phyloP scores from a whole-genome alignment of 148 eudicot genomes.

The Rhododendron ferrugineum region DNA sequence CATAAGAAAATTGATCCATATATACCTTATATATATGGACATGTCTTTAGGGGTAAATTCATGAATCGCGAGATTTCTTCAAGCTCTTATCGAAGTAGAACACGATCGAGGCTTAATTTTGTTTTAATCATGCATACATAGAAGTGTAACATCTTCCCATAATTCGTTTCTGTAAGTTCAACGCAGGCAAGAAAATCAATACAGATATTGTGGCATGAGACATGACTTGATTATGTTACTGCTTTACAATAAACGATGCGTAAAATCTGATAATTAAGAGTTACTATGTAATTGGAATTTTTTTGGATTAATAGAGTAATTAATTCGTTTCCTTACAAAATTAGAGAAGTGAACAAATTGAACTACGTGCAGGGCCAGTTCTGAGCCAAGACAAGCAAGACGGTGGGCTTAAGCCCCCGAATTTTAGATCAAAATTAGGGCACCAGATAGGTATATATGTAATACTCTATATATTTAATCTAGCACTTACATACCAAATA shows the following conservation, averaged over 20 bases:
- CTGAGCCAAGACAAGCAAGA: no score
- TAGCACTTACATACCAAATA: no score
- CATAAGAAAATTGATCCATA: not conserved
- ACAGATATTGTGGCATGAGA: not conserved
- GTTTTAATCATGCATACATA: no score
- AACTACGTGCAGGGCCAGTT: not conserved
- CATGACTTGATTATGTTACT: not conserved
- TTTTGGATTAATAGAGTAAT: no score
- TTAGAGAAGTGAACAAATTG: no score
- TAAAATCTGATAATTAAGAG: not conserved
- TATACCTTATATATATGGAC: not conserved
- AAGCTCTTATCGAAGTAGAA: not conserved
- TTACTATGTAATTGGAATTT: not conserved
- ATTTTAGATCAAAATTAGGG: no score
- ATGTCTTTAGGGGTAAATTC: not conserved
- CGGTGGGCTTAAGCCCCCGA: no score
- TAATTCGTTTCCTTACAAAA: not conserved
- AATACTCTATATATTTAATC: no score
- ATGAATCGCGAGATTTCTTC: not conserved
- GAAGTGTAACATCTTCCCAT: not conserved
- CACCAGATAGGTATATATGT: no score
- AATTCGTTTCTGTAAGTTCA: not conserved
- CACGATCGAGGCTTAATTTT: not conserved
- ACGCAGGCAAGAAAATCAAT: not conserved
- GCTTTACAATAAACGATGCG: not conserved